Evolutionary conservation across 345 rosid species (phyloP).

Genomic region (Citrus maxima): DNA sequence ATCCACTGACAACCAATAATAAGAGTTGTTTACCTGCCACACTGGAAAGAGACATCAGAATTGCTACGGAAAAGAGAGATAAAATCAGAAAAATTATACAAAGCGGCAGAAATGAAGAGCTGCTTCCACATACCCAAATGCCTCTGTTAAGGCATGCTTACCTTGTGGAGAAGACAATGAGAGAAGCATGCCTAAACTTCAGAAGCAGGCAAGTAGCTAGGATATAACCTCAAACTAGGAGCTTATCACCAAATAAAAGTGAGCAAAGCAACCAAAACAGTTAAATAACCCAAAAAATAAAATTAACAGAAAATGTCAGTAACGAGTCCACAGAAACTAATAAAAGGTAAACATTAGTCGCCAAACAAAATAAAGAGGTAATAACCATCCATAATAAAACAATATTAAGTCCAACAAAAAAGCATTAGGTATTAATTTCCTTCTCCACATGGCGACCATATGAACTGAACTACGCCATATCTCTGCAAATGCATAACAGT

Average conservation of each 20-base stretch:
- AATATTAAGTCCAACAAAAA: slow-evolving; percentile 46
- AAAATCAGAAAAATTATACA: neutral
- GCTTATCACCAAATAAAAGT: slow-evolving; percentile 3
- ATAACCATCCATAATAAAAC: slow-evolving; percentile 32
- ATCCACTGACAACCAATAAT: slow-evolving; percentile 15
- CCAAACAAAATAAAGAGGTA: slow-evolving; percentile 28
- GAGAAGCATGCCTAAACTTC: slow-evolving; percentile 26
- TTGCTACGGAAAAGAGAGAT: neutral
- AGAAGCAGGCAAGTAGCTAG: slow-evolving; percentile 19
- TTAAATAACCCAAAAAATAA: slow-evolving; percentile 7
- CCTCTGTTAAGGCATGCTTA: slow-evolving; percentile 20
- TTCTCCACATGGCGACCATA: slow-evolving; percentile 24
- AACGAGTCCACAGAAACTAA: slow-evolving; percentile 20
- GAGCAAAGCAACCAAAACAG: slow-evolving; percentile 15
- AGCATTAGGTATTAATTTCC: slow-evolving; percentile 28
- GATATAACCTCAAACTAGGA: slow-evolving; percentile 16
- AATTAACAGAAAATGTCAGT: slow-evolving; percentile 25
- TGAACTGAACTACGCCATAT: slow-evolving; percentile 41
- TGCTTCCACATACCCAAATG: slow-evolving; percentile 23
- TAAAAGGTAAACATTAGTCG: slow-evolving; percentile 29
- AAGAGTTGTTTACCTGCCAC: slow-evolving; percentile 40
- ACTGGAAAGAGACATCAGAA: slow-evolving; percentile 30
- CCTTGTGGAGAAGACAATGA: slow-evolving; percentile 27
- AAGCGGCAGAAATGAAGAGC: neutral
- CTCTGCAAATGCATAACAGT: slow-evolving; percentile 99